Base-by-base conservation (phyloP, 441 rosid species). In the Corymbia citriodora region DNA sequence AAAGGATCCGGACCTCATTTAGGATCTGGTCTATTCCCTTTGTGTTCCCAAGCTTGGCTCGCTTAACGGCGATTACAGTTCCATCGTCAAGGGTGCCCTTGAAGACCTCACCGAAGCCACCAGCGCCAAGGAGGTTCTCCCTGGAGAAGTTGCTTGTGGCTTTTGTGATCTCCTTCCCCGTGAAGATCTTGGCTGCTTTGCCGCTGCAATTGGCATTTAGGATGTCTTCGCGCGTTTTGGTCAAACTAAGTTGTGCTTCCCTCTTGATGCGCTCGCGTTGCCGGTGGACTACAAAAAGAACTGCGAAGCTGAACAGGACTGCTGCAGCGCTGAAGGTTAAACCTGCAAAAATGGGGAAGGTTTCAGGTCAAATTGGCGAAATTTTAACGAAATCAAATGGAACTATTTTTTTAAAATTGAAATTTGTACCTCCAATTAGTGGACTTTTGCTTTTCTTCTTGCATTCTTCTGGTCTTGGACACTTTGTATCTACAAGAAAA, bases 71-170 rank as follows among this genome's bases (percentile, higher is more conserved):
- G 2, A 87, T 61, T 48, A 31, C 8, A 65, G 72, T 87, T 40
- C 88, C 33, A 10, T 87, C 12, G 7, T 87, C 72, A 15, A 87
- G 52, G 52, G 29, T 87, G 49, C 88, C 88, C 68, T 57, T 87
- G 88, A 45, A 79, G 68, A 87, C 52, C 90, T 89, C 63, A 8
- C 90, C 95, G 17, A 92, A 95, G 10, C 95, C 95, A 82, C 96
- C 95, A 0, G 92, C 74, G n/a, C 96, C 96, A 29, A 95, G 93
- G 88, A 94, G 93, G 63, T 93, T 92, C 59, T 89, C 91, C 65
- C 92, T 82, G 36, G 95, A 93, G 94, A 95, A 95, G 89, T 93
- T 94, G 89, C 90, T 36, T 27, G 96, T 94, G 57, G 95, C 96
- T 81, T 89, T 94, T 70, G 89, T 92, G 63, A 94, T 92, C 65